phyloP scores from a whole-genome alignment of 768 basidiomycete species.

The Lentinula guzmanii region DNA sequence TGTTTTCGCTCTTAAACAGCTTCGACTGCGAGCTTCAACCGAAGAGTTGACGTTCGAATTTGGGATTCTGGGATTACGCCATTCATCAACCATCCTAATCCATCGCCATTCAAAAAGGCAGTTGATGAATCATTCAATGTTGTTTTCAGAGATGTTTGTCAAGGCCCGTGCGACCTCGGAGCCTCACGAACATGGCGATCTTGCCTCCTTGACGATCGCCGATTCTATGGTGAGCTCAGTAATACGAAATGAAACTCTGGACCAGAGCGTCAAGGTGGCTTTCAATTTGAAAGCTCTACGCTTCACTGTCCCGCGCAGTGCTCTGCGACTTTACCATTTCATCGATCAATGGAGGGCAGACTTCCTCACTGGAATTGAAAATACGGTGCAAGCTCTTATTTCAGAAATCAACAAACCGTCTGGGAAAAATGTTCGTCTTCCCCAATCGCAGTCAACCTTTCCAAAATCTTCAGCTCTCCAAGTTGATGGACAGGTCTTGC shows the following conservation, averaged over 20 bases:
- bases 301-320: constrained; percentile 73
- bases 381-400: constrained; percentile 56
- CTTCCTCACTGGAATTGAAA: constrained; percentile 70
- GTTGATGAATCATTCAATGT: constrained; percentile 41
- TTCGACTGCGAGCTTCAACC: constrained; percentile 60
- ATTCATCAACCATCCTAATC: not conserved
- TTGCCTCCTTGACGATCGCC: constrained; percentile 54
- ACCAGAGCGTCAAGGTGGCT: constrained; percentile 33
- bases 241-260: constrained; percentile 39
- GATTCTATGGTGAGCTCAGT: constrained; percentile 41
- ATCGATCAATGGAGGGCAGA: constrained; percentile 79
- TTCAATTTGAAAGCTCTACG: constrained; percentile 40
- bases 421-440: constrained; percentile 18
- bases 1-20: constrained; percentile 31
- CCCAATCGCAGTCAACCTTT: constrained; percentile 15
- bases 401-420: constrained; percentile 51
- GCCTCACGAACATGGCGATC: constrained; percentile 42
- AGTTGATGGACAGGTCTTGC: constrained; percentile 45
- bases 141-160: constrained; percentile 48
- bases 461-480: constrained; percentile 30
- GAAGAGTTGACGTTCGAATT: constrained; percentile 67
- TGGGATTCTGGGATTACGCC: constrained; percentile 26
- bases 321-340: constrained; percentile 71
- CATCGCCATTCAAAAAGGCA: constrained; percentile 17
- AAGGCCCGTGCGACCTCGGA: constrained; percentile 51